Conservation (phyloP, 768 basidiomycete genomes). For the Tricholomella constricta region DNA sequence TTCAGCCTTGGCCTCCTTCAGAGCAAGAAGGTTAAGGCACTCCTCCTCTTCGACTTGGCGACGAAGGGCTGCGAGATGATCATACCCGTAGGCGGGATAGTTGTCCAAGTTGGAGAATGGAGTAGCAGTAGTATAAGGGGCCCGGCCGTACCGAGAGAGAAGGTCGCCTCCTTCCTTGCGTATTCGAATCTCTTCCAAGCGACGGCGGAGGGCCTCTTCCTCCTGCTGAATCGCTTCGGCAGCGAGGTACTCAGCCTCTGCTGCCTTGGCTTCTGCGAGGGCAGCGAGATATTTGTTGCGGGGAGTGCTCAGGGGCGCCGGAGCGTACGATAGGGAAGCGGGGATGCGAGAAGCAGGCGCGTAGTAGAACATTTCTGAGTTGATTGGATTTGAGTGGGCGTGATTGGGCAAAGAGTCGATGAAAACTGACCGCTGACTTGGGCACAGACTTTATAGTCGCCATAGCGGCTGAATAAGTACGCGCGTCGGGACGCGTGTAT, state of each 20-base stretch:
- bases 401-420: not conserved
- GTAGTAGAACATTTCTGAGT: conserved; percentile 20
- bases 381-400: conserved; percentile 1
- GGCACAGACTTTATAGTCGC: conserved; percentile 20
- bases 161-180: conserved; percentile 15
- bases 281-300: conserved; percentile 40
- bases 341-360: not conserved
- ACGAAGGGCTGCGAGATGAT: conserved; percentile 9
- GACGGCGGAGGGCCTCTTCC: conserved; percentile 30
- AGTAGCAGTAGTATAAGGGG: not conserved
- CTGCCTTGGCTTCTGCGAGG: conserved; percentile 36
- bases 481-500: conserved; percentile 24
- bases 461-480: conserved; percentile 16
- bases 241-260: conserved; percentile 39
- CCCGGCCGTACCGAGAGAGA: conserved; percentile 3
- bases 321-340: conserved; percentile 1
- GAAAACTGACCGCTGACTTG: not conserved
- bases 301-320: conserved; percentile 18
- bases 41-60: conserved; percentile 16
- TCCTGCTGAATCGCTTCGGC: conserved; percentile 33
- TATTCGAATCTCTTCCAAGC: conserved; percentile 23
- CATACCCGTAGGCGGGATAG: conserved; percentile 6
- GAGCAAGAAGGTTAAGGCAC: conserved; percentile 4
- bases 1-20: conserved; percentile 4
- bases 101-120: not conserved